A percentile compares a stretch with the other conserved stretches of the same genome.
These are phyloP conservation scores for Jaenimonas drosophilae DNA, from an alignment of 208 protist species.

Conservation along the genomic window DNA sequence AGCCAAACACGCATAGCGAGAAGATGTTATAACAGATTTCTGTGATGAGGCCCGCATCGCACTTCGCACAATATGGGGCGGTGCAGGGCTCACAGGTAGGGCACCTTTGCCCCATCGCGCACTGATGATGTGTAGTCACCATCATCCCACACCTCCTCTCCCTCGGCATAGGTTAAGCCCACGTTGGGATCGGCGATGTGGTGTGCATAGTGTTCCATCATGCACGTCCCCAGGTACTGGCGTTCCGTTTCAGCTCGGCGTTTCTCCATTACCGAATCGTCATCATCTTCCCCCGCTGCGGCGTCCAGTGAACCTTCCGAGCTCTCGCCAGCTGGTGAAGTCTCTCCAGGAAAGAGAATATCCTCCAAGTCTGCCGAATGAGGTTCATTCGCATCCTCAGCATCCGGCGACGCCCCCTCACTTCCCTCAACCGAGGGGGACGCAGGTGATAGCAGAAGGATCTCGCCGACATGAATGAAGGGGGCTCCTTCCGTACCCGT, in stretches of 20 bases:
- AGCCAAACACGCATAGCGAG: too few species aligned
- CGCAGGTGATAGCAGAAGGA: slow-evolving; percentile 38
- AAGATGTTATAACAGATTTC: too few species aligned
- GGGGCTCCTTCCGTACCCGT: slow-evolving; percentile 57
- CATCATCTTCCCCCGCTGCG: slow-evolving; percentile 6
- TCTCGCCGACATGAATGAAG: slow-evolving; percentile 76
- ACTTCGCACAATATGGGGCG: too few species aligned
- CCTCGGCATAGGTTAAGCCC: slow-evolving; percentile 71
- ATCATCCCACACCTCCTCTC: slow-evolving; percentile 84
- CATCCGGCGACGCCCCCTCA: not conserved
- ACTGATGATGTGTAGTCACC: slow-evolving; percentile 65
- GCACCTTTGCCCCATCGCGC: too few species aligned
- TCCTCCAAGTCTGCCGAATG: too few species aligned
- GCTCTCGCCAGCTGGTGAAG: too few species aligned
- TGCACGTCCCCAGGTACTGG: slow-evolving; percentile 35
- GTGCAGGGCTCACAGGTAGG: too few species aligned
- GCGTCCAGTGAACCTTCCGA: not conserved
- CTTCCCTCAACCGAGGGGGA: not conserved
- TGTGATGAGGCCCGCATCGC: too few species aligned
- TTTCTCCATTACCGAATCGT: slow-evolving; percentile 1
- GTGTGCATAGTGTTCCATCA: slow-evolving; percentile 56
- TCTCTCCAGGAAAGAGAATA: too few species aligned
- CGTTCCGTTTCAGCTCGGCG: slow-evolving; percentile 9
- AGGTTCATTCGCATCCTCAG: not conserved
- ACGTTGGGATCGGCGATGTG: slow-evolving; percentile 37